Base-by-base conservation (phyloP, 345 rosid genomes). In the Brassica nigra region DNA sequence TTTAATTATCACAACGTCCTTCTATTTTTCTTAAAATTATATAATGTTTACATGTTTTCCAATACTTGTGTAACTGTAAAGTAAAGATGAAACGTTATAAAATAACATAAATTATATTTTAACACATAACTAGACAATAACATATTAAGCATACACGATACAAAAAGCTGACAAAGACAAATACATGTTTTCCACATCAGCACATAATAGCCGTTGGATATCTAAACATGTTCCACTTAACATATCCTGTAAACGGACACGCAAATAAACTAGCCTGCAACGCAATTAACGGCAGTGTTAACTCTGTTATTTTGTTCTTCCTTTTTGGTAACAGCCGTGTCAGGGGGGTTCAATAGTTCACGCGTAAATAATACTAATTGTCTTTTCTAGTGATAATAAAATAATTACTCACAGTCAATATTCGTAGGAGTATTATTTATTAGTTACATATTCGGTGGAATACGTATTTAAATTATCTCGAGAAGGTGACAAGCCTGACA, bases 341-440 rank as follows among this genome's bases (percentile, higher is more conserved):
- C 11, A 59, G 44, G 14, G 31, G 75, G 85, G 44, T 31, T 82
- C 80, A 58, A 57, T 52, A 6, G 11, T 44, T 80, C 83, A 84
- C 84, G 88, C 82, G 80, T 66, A 52, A 29, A 16, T 12, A 31
- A 18, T 66, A 37, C 34, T 73, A 28, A 23, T 57, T 15, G 6
- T 39, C 62, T 23, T 10, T 55, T 65, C 42, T 47, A 44, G 47
- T 6, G 44, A 16, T 29, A 62, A 65, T 74, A 49, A 47, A 52
- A 64, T 47, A 47, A 11, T 47, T 47, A 49, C 18, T 49, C 18
- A 44, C n/a, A 59, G 28, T 27, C 4, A 23, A 27, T 28, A 20
- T 16, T 9, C 0, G 27, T 23, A 23, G 27, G 27, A 23, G 27
- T 23, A 29, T 39, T 23, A 39, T 42, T 39, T 36, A 8, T 11